A percentile compares a stretch with the other conserved stretches of the same genome.
phyloP scores from a whole-genome alignment of 1,139 yeast genomes.

The Debaryomyces nepalensis region DNA sequence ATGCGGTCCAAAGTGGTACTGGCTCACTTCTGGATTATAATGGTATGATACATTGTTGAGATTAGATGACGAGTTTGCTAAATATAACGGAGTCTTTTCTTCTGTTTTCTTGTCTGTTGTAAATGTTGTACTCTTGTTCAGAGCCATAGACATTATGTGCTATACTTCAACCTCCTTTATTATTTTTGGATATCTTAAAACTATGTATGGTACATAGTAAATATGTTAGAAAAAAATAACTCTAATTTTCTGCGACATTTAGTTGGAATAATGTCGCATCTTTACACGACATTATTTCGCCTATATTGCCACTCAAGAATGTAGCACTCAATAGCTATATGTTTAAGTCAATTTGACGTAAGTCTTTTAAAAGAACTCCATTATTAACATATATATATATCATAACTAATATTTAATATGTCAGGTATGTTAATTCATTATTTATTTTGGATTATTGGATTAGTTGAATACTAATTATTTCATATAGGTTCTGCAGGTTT shows the following conservation, averaged over 20 bases:
- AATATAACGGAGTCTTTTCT: constrained; percentile 62
- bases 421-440: constrained; percentile 18
- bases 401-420: constrained; percentile 14
- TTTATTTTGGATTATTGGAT: not conserved
- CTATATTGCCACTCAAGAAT: constrained; percentile 14
- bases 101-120: constrained; percentile 61
- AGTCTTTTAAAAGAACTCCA: constrained; percentile 4
- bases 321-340: not conserved
- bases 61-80: constrained; percentile 38
- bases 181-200: not conserved
- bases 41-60: constrained; percentile 78
- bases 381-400: not conserved
- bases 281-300: constrained; percentile 5
- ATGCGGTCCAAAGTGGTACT: constrained; percentile 85
- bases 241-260: constrained; percentile 11
- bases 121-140: constrained; percentile 39
- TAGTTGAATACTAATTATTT: constrained; percentile 19
- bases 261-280: constrained; percentile 8
- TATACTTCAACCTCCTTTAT: not conserved
- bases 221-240: constrained; percentile 2
- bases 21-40: constrained; percentile 79
- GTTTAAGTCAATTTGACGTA: not conserved
- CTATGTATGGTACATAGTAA: too few relatives aligned
- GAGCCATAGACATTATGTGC: constrained; percentile 22
- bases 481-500: constrained; percentile 77